These are phyloP conservation scores for Capronia coronata DNA, from an alignment of 2,329 filamentous ascomycete genomes.

Conservation along the genomic window DNA sequence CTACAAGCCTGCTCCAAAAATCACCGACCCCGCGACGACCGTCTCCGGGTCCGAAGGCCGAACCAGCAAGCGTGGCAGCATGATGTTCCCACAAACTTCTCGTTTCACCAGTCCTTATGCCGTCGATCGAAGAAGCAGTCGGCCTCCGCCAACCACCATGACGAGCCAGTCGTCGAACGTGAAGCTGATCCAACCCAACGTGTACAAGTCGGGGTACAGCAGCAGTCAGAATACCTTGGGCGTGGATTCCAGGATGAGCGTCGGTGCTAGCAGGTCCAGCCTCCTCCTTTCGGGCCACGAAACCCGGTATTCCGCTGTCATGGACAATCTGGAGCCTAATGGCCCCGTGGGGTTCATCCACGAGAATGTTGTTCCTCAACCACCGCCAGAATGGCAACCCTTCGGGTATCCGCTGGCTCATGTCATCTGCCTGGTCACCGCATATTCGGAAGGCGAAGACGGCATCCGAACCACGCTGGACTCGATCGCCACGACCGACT, in stretches of 20 bases:
- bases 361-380: slow-evolving; percentile 90
- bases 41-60: slow-evolving; percentile 59
- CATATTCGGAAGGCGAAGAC: slow-evolving; percentile 91
- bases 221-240: slow-evolving; percentile 52
- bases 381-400: slow-evolving; percentile 92
- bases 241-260: slow-evolving; percentile 39
- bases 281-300: slow-evolving; percentile 54
- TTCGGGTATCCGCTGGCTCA: slow-evolving; percentile 94
- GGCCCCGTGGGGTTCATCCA: slow-evolving; percentile 94
- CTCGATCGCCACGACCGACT: slow-evolving; percentile 94
- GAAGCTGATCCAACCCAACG: slow-evolving; percentile 55
- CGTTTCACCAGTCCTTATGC: slow-evolving; percentile 89
- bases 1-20: slow-evolving; percentile 77
- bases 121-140: slow-evolving; percentile 57
- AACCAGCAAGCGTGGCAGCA: slow-evolving; percentile 70
- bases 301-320: slow-evolving; percentile 48
- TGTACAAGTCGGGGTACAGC: slow-evolving; percentile 59
- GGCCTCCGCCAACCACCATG: slow-evolving; percentile 78
- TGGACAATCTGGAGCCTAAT: slow-evolving; percentile 60
- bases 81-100: slow-evolving; percentile 85
- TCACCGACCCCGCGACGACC: slow-evolving; percentile 67
- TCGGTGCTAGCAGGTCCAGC: slow-evolving; percentile 46
- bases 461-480: slow-evolving; percentile 90
- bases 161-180: slow-evolving; percentile 75
- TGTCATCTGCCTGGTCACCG: slow-evolving; percentile 87